These are phyloP conservation scores for Coleophoma eucalyptorum DNA, from an alignment of 2,329 filamentous ascomycete genomes.

Conservation along the genomic window DNA sequence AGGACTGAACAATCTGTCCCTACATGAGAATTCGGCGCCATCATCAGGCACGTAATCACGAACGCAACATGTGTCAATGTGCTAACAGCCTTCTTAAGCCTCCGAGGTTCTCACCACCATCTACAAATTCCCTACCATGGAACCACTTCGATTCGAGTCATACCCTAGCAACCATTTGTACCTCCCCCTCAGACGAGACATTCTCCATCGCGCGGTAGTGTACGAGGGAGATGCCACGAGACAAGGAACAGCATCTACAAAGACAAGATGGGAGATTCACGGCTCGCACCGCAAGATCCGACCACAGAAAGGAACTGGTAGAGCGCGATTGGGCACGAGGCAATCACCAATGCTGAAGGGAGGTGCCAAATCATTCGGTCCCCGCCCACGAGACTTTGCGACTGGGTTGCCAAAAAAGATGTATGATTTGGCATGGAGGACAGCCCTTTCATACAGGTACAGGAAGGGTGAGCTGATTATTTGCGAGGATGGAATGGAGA, in stretches of 20 bases:
- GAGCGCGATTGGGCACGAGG: conserved; percentile 73
- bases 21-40: conserved; percentile 5
- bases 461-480: conserved; percentile 82
- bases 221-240: conserved; percentile 89
- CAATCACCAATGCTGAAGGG: conserved; percentile 80
- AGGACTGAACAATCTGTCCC: conserved; percentile 9
- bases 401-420: conserved; percentile 82
- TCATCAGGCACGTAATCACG: background rate
- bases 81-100: conserved; percentile 31
- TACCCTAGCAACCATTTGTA: conserved; percentile 82
- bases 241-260: conserved; percentile 79
- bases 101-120: conserved; percentile 76
- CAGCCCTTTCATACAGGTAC: conserved; percentile 88
- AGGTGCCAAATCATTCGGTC: conserved; percentile 87
- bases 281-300: conserved; percentile 80
- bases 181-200: conserved; percentile 83
- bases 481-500: conserved; percentile 72
- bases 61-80: background rate
- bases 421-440: conserved; percentile 94
- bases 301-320: conserved; percentile 82
- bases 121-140: conserved; percentile 85
- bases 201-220: conserved; percentile 87
- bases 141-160: conserved; percentile 72
- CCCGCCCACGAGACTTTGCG: conserved; percentile 85
- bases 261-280: conserved; percentile 78